Evolutionary conservation across 2,329 filamentous ascomycete genomes (phyloP).

Genomic region (Metarhizium guizhouense): DNA sequence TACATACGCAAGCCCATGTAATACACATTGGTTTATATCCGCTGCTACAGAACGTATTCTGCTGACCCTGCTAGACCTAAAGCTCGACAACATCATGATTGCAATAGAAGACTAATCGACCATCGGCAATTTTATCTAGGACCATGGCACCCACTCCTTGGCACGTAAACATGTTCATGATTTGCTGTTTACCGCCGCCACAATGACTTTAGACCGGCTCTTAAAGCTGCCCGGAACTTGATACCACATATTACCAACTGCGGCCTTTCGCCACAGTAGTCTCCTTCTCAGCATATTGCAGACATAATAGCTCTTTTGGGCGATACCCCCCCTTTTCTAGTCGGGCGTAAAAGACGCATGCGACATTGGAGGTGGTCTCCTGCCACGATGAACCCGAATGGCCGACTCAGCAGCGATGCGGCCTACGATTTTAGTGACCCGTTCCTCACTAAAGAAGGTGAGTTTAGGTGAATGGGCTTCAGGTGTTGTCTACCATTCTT

Average conservation of each 20-base stretch:
- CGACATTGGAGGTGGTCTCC: background rate
- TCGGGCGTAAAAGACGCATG: background rate
- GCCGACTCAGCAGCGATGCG: background rate
- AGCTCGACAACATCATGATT: slow-evolving; percentile 15
- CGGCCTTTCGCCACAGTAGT: slow-evolving; percentile 8
- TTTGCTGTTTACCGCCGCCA: slow-evolving; percentile 11
- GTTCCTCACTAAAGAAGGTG: background rate
- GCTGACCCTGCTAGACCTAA: slow-evolving; percentile 10
- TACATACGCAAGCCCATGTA: slow-evolving; percentile 33
- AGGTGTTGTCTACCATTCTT: background rate
- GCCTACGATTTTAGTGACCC: background rate
- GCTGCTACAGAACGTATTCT: background rate
- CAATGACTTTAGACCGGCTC: slow-evolving; percentile 9
- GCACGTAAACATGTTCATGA: slow-evolving; percentile 7
- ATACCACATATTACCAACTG: slow-evolving; percentile 4
- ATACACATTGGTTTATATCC: slow-evolving; percentile 30
- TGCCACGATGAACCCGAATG: background rate
- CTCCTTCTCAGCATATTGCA: slow-evolving; percentile 10
- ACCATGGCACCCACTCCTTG: slow-evolving; percentile 5
- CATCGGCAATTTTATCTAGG: slow-evolving; percentile 11
- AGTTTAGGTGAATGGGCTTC: background rate
- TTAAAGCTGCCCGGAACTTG: background rate
- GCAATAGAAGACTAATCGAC: slow-evolving; percentile 13
- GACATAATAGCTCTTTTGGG: background rate
- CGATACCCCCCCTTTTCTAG: background rate